phyloP scores from a whole-genome alignment of 1,139 yeast genomes.

The Meyerozyma elateridarum region DNA sequence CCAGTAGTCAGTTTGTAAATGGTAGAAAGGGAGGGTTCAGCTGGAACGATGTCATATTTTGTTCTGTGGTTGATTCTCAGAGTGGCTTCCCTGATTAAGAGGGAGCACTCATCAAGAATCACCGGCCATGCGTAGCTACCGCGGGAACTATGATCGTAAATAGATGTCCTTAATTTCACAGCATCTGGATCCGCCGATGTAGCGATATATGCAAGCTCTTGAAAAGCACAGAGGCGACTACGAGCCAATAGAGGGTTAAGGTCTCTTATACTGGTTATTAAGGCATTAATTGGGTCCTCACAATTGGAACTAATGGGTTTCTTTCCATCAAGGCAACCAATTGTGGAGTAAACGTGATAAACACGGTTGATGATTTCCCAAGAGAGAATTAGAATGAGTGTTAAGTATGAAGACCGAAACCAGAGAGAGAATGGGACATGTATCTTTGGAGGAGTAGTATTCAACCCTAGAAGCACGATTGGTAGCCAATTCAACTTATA shows the following conservation, averaged over 20 bases:
- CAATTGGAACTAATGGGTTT: conserved; percentile 65
- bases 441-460: conserved; percentile 28
- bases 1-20: conserved; percentile 8
- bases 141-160: conserved; percentile 48
- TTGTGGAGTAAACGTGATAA: conserved; percentile 68
- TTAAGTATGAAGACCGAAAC: conserved; percentile 29
- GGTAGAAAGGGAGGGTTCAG: conserved; percentile 14
- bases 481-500: conserved; percentile 34
- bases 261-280: conserved; percentile 65
- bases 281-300: conserved; percentile 67
- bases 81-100: conserved; percentile 45
- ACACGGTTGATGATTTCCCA: conserved; percentile 66
- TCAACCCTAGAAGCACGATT: conserved; percentile 30
- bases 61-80: conserved; percentile 37
- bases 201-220: conserved; percentile 62
- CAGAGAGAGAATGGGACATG: conserved; percentile 36
- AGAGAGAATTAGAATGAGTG: conserved; percentile 36
- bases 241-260: conserved; percentile 44
- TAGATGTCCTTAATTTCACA: conserved; percentile 43
- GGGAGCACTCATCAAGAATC: conserved; percentile 55
- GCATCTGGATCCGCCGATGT: conserved; percentile 43
- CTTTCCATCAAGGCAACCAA: conserved; percentile 78
- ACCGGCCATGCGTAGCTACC: conserved; percentile 51
- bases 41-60: conserved; percentile 26
- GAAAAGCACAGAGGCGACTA: conserved; percentile 65